These are phyloP conservation scores for Camellia japonica DNA, from an alignment of 148 eudicot genomes.

Conservation along the genomic window DNA sequence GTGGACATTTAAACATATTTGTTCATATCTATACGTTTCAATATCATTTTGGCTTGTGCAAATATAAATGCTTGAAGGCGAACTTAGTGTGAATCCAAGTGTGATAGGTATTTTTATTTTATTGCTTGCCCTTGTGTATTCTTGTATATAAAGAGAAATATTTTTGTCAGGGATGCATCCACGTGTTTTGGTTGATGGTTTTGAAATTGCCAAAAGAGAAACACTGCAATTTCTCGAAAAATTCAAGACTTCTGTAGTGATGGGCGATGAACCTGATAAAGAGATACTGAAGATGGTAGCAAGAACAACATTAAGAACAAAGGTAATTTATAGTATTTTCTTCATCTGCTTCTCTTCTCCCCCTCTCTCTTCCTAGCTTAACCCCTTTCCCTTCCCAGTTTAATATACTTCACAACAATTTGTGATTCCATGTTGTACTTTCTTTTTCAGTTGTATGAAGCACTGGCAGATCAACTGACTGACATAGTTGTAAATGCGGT, in stretches of 20 bases:
- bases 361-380: too few relatives aligned
- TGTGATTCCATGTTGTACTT: slow-evolving; percentile 2
- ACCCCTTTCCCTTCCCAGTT: not conserved
- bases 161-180: slow-evolving; percentile 83
- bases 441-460: slow-evolving; percentile 68
- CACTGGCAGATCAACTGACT: slow-evolving; percentile 91
- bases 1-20: not conserved
- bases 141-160: not conserved
- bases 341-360: not conserved
- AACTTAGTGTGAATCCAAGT: not conserved
- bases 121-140: not conserved
- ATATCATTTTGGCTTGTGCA: not conserved
- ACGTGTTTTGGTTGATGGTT: slow-evolving; percentile 92
- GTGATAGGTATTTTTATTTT: not conserved
- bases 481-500: slow-evolving; percentile 86
- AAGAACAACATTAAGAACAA: slow-evolving; percentile 91
- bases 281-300: slow-evolving; percentile 97
- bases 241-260: slow-evolving; percentile 91
- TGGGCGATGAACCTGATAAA: slow-evolving; percentile 92
- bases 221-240: slow-evolving; percentile 84
- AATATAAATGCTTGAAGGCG: not conserved
- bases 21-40: not conserved
- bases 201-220: slow-evolving; percentile 95
- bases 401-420: not conserved
- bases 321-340: slow-evolving; percentile 30